Percentiles rank a stretch among this genome's conserved stretches.
Conservation (phyloP, 768 basidiomycete species). For the Fomitopsis serialis region DNA sequence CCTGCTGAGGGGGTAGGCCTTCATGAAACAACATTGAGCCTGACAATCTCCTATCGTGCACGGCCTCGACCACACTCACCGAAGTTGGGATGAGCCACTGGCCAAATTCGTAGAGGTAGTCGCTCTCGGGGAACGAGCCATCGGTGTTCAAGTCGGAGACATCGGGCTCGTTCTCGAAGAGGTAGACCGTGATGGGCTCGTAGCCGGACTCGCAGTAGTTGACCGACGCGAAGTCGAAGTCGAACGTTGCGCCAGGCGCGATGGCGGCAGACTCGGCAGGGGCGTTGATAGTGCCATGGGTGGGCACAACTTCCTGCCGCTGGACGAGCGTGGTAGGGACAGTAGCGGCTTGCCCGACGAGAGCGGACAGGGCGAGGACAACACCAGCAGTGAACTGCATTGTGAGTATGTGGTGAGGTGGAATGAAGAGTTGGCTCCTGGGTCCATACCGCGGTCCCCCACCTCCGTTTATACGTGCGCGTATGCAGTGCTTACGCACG, state of each 20-base stretch:
- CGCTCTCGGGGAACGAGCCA: conserved; percentile 12
- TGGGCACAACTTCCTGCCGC: conserved; percentile 9
- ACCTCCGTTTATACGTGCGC: neutral
- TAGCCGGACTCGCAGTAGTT: conserved; percentile 17
- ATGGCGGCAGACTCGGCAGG: conserved; percentile 8
- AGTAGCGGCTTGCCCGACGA: conserved; percentile 5
- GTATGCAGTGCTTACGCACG: neutral
- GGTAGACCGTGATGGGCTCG: conserved; percentile 13
- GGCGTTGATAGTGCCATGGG: conserved; percentile 10
- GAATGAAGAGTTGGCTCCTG: neutral
- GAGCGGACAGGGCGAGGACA: conserved; percentile 3
- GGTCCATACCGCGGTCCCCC: neutral
- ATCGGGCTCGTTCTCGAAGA: conserved; percentile 7
- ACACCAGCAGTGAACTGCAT: conserved; percentile 8
- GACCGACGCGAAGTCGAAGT: conserved; percentile 11
- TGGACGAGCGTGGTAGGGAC: neutral
- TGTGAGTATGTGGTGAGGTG: neutral
- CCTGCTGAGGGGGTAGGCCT: conserved; percentile 13
- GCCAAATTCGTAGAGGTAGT: conserved; percentile 14
- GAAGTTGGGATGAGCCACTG: conserved; percentile 17
- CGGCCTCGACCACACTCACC: conserved; percentile 3
- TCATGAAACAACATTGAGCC: neutral
- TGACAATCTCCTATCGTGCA: neutral
- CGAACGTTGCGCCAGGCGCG: conserved; percentile 8
- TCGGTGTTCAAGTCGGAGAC: conserved; percentile 4